Percentiles rank a stretch among this genome's conserved stretches.
Conservation (phyloP, 228 moss, liverwort and hornwort genomes). For the Sphagnum magellanicum region DNA sequence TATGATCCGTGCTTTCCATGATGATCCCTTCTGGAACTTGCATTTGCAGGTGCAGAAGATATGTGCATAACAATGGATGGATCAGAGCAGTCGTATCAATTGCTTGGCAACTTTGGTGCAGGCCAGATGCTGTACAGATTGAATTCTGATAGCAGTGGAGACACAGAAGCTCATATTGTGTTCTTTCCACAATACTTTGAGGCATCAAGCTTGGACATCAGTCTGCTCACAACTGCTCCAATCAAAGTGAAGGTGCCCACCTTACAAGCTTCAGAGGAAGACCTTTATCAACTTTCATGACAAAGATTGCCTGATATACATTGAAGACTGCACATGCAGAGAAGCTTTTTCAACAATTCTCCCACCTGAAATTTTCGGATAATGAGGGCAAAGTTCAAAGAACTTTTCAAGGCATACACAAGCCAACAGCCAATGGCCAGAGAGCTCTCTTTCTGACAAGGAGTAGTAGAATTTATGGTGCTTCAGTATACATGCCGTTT, state of each 20-base stretch:
- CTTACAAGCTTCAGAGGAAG: slow-evolving; percentile 71
- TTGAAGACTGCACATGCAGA: too few species aligned
- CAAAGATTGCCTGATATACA: slow-evolving; percentile 17
- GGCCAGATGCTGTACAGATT: slow-evolving; percentile 63
- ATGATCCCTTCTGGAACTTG: not conserved
- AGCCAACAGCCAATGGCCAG: too few species aligned
- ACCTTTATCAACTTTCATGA: slow-evolving; percentile 23
- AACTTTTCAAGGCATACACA: too few species aligned
- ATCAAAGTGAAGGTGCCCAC: slow-evolving; percentile 66
- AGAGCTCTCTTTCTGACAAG: too few species aligned
- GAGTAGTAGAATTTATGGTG: too few species aligned
- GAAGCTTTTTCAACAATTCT: too few species aligned
- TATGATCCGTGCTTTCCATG: too few species aligned
- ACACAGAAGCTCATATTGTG: slow-evolving; percentile 49
- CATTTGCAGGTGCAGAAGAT: slow-evolving; percentile 61
- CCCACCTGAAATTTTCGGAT: too few species aligned
- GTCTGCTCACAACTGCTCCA: slow-evolving; percentile 33
- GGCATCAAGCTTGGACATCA: slow-evolving; percentile 32
- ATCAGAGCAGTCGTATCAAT: slow-evolving; percentile 76
- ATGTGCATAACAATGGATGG: slow-evolving; percentile 91
- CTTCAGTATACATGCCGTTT: too few species aligned
- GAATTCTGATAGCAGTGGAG: slow-evolving; percentile 28
- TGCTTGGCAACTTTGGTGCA: slow-evolving; percentile 89
- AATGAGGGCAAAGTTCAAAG: too few species aligned
- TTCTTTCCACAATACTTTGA: slow-evolving; percentile 52